Percentiles rank a stretch among this genome's conserved stretches.
These are phyloP conservation scores for Globisporangium spiculum DNA, from an alignment of 352 stramenopile genomes.

Conservation along the genomic window DNA sequence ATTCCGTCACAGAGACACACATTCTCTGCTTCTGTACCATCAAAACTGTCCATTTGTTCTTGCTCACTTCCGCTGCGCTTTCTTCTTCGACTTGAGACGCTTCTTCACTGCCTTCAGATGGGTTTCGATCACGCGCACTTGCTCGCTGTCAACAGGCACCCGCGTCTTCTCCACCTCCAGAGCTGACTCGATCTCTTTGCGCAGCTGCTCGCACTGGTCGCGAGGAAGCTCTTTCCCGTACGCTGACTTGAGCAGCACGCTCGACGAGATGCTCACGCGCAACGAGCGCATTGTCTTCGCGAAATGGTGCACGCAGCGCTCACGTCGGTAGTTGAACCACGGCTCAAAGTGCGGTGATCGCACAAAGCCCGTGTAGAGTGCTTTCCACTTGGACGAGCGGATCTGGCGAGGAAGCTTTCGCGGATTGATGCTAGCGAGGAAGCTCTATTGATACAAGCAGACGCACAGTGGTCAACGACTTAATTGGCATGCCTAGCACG, in stretches of 20 bases:
- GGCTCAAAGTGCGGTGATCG: constrained; percentile 69
- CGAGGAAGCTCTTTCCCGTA: constrained; percentile 41
- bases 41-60: background rate
- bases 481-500: background rate
- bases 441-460: constrained; percentile 25
- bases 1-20: too few relatives aligned
- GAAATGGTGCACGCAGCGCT: constrained; percentile 70
- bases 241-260: constrained; percentile 36
- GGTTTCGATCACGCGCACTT: constrained; percentile 43
- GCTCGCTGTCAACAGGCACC: constrained; percentile 32
- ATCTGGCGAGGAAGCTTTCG: constrained; percentile 58
- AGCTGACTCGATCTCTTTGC: constrained; percentile 44
- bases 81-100: constrained; percentile 20
- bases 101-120: constrained; percentile 48
- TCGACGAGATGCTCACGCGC: constrained; percentile 39
- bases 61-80: constrained; percentile 10
- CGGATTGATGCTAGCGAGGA: constrained; percentile 56
- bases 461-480: background rate
- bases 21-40: background rate
- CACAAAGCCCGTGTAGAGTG: constrained; percentile 71
- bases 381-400: constrained; percentile 61
- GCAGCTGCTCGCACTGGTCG: constrained; percentile 43
- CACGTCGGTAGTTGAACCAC: constrained; percentile 71
- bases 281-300: constrained; percentile 50
- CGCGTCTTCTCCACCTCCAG: constrained; percentile 34